phyloP scores from a whole-genome alignment of 179 eudicot species.

The Silene vulgaris region DNA sequence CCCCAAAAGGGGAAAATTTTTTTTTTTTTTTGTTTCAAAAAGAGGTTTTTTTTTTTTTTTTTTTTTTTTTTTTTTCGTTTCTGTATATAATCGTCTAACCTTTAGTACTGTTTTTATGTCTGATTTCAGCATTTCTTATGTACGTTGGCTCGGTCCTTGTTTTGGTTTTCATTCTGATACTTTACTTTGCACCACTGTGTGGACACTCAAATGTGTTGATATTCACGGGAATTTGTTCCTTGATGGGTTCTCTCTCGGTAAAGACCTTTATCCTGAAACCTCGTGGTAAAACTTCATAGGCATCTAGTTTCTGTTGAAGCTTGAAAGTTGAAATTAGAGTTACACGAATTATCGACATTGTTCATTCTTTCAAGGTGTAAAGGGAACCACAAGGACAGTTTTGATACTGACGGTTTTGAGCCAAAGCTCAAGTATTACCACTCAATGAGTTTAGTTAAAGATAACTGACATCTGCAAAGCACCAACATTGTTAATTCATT shows the following conservation, averaged over 20 bases:
- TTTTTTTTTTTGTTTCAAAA: no score
- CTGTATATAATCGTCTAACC: background rate
- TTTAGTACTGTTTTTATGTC: background rate
- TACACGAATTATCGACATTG: background rate
- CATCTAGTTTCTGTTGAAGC: background rate
- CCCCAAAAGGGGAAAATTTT: no score
- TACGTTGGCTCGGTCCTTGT: slow-evolving; percentile 50
- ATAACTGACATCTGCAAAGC: no score
- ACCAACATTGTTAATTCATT: background rate
- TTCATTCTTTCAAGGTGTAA: background rate
- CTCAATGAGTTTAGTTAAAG: no score
- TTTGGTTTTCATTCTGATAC: slow-evolving; percentile 49
- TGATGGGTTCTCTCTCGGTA: slow-evolving; percentile 85
- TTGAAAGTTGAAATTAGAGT: background rate
- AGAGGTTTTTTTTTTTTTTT: no score
- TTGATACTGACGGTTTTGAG: background rate
- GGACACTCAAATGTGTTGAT: slow-evolving; percentile 58
- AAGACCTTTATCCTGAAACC: background rate
- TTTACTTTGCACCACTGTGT: slow-evolving; percentile 50
- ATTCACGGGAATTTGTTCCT: slow-evolving; percentile 67
- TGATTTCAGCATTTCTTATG: slow-evolving; percentile 50
- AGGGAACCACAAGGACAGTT: background rate
- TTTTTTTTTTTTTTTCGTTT: background rate
- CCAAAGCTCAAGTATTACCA: background rate
- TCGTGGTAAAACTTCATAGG: background rate